Evolutionary conservation across 176 grass and related monocot genomes (phyloP).

Genomic region (Musa beccarii): DNA sequence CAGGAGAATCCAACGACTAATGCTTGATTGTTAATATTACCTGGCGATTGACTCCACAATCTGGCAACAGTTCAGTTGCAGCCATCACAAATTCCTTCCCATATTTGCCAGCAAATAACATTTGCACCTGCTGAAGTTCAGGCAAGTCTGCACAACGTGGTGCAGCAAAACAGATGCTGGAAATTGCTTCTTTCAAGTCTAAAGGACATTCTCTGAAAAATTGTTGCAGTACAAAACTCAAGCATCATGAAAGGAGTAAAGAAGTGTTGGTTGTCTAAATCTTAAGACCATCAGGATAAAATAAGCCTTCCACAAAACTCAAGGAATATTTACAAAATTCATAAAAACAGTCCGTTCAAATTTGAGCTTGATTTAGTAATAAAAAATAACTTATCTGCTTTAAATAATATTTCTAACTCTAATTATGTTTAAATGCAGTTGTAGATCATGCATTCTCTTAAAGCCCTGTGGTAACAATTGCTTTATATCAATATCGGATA

Average conservation of each 20-base stretch:
- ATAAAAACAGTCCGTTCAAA: neutral
- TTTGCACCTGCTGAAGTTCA: constrained; percentile 84
- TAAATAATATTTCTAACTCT: too few species aligned
- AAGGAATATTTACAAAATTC: neutral
- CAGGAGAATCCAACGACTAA: neutral
- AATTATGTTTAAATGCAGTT: too few species aligned
- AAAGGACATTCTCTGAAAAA: constrained; percentile 83
- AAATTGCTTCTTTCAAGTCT: constrained; percentile 99
- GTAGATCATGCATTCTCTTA: too few species aligned
- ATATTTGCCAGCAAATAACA: constrained; percentile 90
- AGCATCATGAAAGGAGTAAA: neutral
- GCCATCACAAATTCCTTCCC: constrained; percentile 88
- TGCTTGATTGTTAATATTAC: constrained; percentile 21
- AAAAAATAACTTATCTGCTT: too few species aligned
- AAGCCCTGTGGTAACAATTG: too few species aligned
- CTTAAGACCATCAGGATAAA: neutral
- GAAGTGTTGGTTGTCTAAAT: neutral
- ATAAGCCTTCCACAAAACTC: neutral
- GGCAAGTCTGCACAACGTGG: constrained; percentile 87
- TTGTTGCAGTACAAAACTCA: constrained; percentile 8
- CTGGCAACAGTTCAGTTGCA: constrained; percentile 75
- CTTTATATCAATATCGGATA: too few species aligned
- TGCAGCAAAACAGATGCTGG: constrained; percentile 94
- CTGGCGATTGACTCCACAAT: constrained; percentile 96
- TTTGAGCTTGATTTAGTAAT: neutral